These are phyloP conservation scores for Cyclotella cryptica DNA, from an alignment of 108 stramenopile genomes.

Conservation along the genomic window DNA sequence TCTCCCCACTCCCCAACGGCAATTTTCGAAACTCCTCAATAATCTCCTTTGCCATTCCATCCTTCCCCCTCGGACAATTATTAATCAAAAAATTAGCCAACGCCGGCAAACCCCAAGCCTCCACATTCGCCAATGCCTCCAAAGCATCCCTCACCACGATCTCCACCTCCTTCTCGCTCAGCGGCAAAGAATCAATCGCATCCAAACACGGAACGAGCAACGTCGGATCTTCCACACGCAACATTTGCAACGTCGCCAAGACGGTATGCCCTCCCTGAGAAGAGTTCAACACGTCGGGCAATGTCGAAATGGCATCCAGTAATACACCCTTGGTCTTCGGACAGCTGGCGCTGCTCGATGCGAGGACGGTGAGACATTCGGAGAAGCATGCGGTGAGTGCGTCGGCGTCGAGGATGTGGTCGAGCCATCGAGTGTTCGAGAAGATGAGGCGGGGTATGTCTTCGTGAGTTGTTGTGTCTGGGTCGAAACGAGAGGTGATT, in stretches of 20 bases:
- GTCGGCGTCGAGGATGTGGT: constrained; percentile 46
- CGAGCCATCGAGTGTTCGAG: constrained; percentile 56
- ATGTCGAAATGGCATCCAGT: constrained; percentile 49
- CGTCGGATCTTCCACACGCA: constrained; percentile 48
- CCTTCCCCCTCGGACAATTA: constrained; percentile 31
- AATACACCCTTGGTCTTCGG: constrained; percentile 23
- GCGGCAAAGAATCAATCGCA: constrained; percentile 53
- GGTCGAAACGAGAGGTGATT: constrained; percentile 27
- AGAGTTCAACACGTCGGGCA: constrained; percentile 52
- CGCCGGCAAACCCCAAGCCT: constrained; percentile 52
- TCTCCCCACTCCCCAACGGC: constrained; percentile 31
- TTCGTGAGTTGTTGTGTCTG: neutral
- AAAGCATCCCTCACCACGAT: constrained; percentile 43
- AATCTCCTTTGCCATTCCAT: constrained; percentile 33
- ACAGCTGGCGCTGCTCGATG: constrained; percentile 25
- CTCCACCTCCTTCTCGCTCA: constrained; percentile 23
- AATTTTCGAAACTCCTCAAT: constrained; percentile 52
- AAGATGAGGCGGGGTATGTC: constrained; percentile 58
- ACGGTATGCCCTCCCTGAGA: constrained; percentile 24
- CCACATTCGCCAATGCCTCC: constrained; percentile 47
- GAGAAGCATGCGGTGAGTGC: constrained; percentile 36
- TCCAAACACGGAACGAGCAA: constrained; percentile 57
- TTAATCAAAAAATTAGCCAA: constrained; percentile 53
- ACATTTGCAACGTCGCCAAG: constrained; percentile 34
- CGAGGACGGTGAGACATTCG: constrained; percentile 45